Conservation (phyloP, 116 monocot species). For the Thalassia testudinum region DNA sequence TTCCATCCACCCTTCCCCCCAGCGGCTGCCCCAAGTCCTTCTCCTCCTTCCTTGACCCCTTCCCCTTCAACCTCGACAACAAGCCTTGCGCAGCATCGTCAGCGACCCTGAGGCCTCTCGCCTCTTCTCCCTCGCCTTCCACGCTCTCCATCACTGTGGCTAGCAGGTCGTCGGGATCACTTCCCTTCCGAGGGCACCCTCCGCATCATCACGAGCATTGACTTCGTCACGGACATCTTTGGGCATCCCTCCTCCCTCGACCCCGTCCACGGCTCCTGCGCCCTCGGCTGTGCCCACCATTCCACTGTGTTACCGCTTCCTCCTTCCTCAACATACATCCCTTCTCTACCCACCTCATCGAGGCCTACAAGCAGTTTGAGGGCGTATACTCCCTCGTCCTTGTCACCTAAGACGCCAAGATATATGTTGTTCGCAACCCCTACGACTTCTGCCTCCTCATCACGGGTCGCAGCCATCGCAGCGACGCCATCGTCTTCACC, state of each 20-base stretch:
- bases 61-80: constrained; percentile 7
- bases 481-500: constrained; percentile 52
- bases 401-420: constrained; percentile 47
- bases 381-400: constrained; percentile 77
- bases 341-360: constrained; percentile 46
- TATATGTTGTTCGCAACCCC: constrained; percentile 73
- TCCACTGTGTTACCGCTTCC: constrained; percentile 74
- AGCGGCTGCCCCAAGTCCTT: too few relatives aligned
- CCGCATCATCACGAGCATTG: constrained; percentile 39
- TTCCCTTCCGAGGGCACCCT: constrained; percentile 19
- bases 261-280: constrained; percentile 51
- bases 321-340: constrained; percentile 51
- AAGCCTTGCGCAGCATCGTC: constrained; percentile 61
- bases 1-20: not conserved
- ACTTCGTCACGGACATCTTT: constrained; percentile 83
- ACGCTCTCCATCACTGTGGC: constrained; percentile 78
- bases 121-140: constrained; percentile 60
- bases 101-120: constrained; percentile 61
- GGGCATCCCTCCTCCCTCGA: constrained; percentile 16
- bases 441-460: constrained; percentile 81
- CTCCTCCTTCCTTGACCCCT: constrained; percentile 1
- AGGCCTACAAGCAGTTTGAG: constrained; percentile 50
- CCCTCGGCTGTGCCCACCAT: constrained; percentile 86
- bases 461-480: constrained; percentile 34
- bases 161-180: constrained; percentile 66